Evolutionary conservation across 225 moss, liverwort and hornwort species (phyloP).

Genomic region (Neckera pumila): DNA sequence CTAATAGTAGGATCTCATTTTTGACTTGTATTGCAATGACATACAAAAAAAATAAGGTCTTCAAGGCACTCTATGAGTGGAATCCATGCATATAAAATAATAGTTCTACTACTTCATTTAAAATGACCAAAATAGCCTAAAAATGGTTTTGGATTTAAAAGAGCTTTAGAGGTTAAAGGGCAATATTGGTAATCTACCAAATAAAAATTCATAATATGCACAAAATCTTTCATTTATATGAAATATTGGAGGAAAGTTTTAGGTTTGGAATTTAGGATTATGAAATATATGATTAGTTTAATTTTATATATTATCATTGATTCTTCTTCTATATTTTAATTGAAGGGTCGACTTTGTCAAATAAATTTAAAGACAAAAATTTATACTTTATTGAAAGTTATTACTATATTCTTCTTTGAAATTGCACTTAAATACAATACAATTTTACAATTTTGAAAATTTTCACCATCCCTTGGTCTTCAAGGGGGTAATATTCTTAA

Average conservation of each 20-base stretch:
- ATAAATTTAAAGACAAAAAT: not conserved
- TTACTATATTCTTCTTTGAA: not conserved
- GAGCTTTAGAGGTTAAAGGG: too few species aligned
- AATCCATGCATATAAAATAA: not conserved
- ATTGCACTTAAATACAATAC: not conserved
- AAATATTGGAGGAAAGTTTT: not conserved
- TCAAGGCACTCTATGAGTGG: accelerated
- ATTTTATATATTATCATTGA: not conserved
- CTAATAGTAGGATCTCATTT: accelerated
- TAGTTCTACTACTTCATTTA: not conserved
- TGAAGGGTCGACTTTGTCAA: not conserved
- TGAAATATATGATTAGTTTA: not conserved
- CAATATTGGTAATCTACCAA: not conserved
- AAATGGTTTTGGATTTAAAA: too few species aligned
- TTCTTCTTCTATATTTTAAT: not conserved
- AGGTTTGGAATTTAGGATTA: not conserved
- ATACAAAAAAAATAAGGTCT: too few species aligned
- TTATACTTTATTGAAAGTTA: not conserved
- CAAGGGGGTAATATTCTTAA: not conserved
- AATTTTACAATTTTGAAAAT: not conserved
- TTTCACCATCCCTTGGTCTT: not conserved
- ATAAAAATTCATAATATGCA: not conserved
- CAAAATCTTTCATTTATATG: not conserved
- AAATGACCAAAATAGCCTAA: not conserved
- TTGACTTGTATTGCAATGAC: not conserved